Evolutionary conservation across 257 asterid genomes (phyloP).

Genomic region (Nicotiana sylvestris): DNA sequence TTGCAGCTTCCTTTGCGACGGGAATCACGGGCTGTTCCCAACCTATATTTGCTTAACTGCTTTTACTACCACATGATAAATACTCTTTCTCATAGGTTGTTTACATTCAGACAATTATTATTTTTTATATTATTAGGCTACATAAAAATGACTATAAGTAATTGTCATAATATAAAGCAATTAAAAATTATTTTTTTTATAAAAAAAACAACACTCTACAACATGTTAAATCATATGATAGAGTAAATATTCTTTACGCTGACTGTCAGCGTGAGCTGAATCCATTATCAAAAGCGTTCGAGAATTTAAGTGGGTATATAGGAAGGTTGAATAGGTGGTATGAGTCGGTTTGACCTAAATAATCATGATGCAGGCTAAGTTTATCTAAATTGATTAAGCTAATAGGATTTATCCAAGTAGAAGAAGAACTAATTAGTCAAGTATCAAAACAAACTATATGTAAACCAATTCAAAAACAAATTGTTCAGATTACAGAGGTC

Average conservation of each 20-base stretch:
- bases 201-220: too few relatives aligned
- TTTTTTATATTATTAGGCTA: too few relatives aligned
- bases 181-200: too few relatives aligned
- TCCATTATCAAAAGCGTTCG: too few relatives aligned
- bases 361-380: background rate
- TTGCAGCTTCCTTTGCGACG: background rate
- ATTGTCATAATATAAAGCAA: too few relatives aligned
- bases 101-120: too few relatives aligned
- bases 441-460: background rate
- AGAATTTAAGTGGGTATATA: too few relatives aligned
- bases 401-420: background rate
- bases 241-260: too few relatives aligned
- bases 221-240: too few relatives aligned
- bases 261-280: too few relatives aligned
- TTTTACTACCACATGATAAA: background rate
- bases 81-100: too few relatives aligned
- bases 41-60: slow-evolving; percentile 3
- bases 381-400: background rate
- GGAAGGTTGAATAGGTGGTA: background rate
- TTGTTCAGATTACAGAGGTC: background rate
- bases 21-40: slow-evolving; percentile 3
- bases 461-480: background rate
- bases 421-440: slow-evolving; percentile 1
- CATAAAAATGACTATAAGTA: too few relatives aligned
- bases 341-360: background rate